Conservation (phyloP, 2,329 filamentous ascomycete genomes). For the Microdochium trichocladiopsis region DNA sequence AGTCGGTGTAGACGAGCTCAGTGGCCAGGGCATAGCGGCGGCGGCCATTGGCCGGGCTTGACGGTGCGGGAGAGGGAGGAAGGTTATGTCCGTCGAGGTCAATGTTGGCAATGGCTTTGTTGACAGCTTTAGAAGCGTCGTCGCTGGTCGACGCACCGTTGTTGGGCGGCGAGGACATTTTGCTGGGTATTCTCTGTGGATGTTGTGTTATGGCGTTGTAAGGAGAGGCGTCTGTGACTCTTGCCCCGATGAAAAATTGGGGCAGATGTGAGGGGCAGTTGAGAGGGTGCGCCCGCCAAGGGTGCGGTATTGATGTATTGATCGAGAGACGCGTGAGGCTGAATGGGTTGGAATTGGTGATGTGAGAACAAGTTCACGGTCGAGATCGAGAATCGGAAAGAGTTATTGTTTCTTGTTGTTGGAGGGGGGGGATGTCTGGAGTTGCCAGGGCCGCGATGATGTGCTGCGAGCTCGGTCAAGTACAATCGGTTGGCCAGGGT, state of each 20-base stretch:
- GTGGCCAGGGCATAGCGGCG: slow-evolving; percentile 87
- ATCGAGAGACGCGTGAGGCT: background rate
- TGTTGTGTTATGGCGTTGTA: background rate
- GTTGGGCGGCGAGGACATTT: slow-evolving; percentile 12
- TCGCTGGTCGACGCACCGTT: slow-evolving; percentile 21
- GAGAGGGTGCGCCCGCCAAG: no score
- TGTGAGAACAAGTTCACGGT: background rate
- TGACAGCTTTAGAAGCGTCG: slow-evolving; percentile 31
- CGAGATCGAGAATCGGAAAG: background rate
- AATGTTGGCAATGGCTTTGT: slow-evolving; percentile 52
- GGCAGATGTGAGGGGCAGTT: background rate
- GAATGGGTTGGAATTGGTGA: background rate
- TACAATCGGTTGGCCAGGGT: background rate
- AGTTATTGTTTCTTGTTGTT: background rate
- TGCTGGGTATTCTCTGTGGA: slow-evolving; percentile 3
- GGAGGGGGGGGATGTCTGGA: background rate
- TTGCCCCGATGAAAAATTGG: background rate
- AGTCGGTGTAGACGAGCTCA: slow-evolving; percentile 92
- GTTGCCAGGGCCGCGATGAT: background rate
- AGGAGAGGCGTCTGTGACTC: background rate
- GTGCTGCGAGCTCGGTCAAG: background rate
- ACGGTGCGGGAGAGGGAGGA: slow-evolving; percentile 87
- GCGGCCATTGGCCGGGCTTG: slow-evolving; percentile 76
- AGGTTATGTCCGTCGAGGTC: slow-evolving; percentile 80
- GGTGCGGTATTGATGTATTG: no score